Conservation (phyloP, 352 stramenopile genomes). For the Labyrinthula sp. region DNA sequence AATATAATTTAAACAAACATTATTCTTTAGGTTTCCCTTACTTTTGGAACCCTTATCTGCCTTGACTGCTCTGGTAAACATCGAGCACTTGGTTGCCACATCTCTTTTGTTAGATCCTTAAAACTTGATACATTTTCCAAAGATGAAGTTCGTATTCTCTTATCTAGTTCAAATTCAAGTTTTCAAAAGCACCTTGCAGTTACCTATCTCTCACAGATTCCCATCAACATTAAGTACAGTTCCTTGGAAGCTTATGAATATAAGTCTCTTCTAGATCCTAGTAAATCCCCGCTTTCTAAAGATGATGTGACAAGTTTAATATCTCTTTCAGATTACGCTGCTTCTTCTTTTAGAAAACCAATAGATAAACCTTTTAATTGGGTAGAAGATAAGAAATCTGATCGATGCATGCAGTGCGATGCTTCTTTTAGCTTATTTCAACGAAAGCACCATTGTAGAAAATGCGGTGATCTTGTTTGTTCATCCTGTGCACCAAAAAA, state of each 20-base stretch:
- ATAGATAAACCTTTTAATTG: no score
- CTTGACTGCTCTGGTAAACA: conserved; percentile 79
- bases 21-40: no score
- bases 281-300: no score
- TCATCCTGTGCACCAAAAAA: conserved; percentile 4
- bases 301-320: no score
- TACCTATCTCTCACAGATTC: no score
- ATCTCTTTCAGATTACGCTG: no score
- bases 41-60: conserved; percentile 79
- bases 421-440: conserved; percentile 7
- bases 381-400: conserved; percentile 10
- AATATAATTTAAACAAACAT: no score
- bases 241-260: no score
- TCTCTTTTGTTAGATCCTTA: conserved; percentile 81
- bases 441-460: conserved; percentile 15
- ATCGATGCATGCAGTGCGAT: conserved; percentile 15
- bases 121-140: conserved; percentile 79
- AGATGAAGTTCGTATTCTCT: conserved; percentile 40
- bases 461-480: conserved; percentile 6
- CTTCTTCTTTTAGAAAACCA: no score
- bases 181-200: no score
- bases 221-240: no score
- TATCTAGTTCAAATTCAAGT: conserved; percentile 6
- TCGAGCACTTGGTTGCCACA: conserved; percentile 74
- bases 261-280: no score